Evolutionary conservation across 345 rosid species (phyloP), one percentile per base, ranked within the genome.

Genomic region (Citrus sinensis): DNA sequence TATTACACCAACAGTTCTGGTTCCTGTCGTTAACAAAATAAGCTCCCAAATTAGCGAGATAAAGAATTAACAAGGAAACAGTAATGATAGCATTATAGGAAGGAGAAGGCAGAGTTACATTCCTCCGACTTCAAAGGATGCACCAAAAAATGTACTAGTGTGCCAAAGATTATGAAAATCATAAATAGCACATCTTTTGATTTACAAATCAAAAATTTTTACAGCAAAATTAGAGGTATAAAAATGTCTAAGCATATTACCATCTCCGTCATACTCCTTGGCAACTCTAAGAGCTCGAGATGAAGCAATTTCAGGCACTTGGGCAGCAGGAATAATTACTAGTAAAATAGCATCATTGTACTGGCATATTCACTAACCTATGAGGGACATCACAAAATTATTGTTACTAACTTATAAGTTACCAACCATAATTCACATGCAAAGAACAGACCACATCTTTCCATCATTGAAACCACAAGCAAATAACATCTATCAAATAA

Each of bases 301-400:
- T 63, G 99, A 91, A 27, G 99, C 86, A 79, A 96, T 90, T 89
- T 94, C 99, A 20, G 94, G 90, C 40, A 94, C 90, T 84, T 94
- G 98, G 82, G 84, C 85, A 77, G 99, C 98, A 82, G 99, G 98
- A 80, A 96, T 80, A 59, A 94, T 69, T 72, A 96, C 93, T 79
- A 96, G 88, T 80, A 96, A 84, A 85, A 96, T 92, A 51, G 98
- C 94, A 90, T 96, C 99, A 72, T 89, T 95, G 86, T 87, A 97
- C 82, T 94, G 71, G 81, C 92, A 86, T 87, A 89, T 61, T 93
- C 98, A 84, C 92, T 86, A 76, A 92, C 82, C 99, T 92, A 79
- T 22, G 54, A 80, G 74, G 37, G 56, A 7, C 51, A 74, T 54
- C 32, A 61, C 30, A 25, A 62, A 55, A 10, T 40, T 25, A 69